These are phyloP conservation scores for Hypoxylon cercidicola DNA, from an alignment of 495 filamentous ascomycete genomes.

Conservation along the genomic window DNA sequence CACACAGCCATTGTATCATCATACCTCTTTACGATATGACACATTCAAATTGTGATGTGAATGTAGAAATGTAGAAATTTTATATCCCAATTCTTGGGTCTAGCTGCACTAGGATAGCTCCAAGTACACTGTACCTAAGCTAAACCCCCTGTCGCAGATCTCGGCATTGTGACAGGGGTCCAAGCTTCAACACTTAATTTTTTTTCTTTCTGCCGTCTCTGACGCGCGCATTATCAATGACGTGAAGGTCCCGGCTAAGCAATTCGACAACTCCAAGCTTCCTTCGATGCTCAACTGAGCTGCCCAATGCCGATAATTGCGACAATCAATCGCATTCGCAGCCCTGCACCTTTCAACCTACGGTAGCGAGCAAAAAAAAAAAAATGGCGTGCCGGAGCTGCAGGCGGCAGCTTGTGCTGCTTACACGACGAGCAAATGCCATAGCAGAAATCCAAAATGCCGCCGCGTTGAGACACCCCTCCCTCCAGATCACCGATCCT, in stretches of 20 bases:
- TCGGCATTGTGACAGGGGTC: slow-evolving; percentile 14
- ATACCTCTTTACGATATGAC: too few species aligned
- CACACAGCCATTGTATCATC: too few species aligned
- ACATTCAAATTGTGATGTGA: too few species aligned
- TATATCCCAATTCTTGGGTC: too few species aligned
- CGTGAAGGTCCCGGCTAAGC: slow-evolving; percentile 20
- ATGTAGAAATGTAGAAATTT: too few species aligned
- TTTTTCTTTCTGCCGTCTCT: slow-evolving; percentile 13
- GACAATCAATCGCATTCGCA: slow-evolving; percentile 4
- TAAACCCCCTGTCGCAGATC: slow-evolving; percentile 27
- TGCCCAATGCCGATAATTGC: slow-evolving; percentile 9
- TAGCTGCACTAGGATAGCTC: background rate
- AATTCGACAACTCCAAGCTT: slow-evolving; percentile 2
- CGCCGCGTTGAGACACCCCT: slow-evolving; percentile 26
- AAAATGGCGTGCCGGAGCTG: slow-evolving; percentile 49
- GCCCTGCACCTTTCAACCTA: background rate
- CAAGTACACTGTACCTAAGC: slow-evolving; percentile 10
- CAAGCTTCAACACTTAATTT: slow-evolving; percentile 28
- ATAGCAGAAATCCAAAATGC: slow-evolving; percentile 33
- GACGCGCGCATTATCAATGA: slow-evolving; percentile 37
- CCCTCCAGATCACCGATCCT: slow-evolving; percentile 12
- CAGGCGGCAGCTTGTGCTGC: slow-evolving; percentile 42
- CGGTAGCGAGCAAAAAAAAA: slow-evolving; percentile 16
- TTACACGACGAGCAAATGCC: slow-evolving; percentile 40
- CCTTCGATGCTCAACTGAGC: background rate